Percentiles rank a stretch among this genome's conserved stretches.
Evolutionary conservation across 352 stramenopile species (phyloP).

Genomic region (Pseudoperonospora humuli): DNA sequence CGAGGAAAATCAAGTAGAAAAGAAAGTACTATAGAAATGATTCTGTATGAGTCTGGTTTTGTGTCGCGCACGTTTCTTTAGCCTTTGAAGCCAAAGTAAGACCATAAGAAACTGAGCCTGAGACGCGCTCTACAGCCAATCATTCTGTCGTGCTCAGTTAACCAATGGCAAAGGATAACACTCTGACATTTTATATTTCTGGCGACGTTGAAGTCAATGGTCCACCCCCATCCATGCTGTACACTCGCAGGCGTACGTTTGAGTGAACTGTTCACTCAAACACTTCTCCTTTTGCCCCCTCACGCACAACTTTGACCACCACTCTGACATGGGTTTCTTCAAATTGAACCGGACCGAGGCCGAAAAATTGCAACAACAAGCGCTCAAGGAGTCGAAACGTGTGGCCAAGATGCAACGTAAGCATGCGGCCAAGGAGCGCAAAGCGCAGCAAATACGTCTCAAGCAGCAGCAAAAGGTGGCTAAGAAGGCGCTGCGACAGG

Average conservation of each 20-base stretch:
- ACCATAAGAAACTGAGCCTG: too few relatives aligned
- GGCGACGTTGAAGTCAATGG: neutral
- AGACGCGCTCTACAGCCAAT: too few relatives aligned
- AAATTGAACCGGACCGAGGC: conserved; percentile 19
- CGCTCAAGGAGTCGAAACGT: conserved; percentile 21
- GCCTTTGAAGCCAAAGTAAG: too few relatives aligned
- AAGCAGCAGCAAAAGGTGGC: conserved; percentile 14
- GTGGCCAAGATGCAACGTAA: conserved; percentile 21
- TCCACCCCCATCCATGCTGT: conserved; percentile 1
- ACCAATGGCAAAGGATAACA: too few relatives aligned
- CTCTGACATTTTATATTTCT: neutral
- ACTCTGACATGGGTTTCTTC: conserved; percentile 22
- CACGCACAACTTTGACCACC: conserved; percentile 10
- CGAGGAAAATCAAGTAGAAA: neutral
- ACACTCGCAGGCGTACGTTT: neutral
- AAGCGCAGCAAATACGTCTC: conserved; percentile 11
- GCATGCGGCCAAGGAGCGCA: conserved; percentile 9
- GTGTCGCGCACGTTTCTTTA: too few relatives aligned
- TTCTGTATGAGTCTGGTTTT: neutral
- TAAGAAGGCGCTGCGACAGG: conserved; percentile 10
- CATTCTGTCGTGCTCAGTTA: too few relatives aligned
- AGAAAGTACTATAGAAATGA: neutral
- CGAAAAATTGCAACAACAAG: conserved; percentile 15
- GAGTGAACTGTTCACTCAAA: too few relatives aligned
- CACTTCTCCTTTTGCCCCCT: conserved; percentile 17